These are phyloP conservation scores for Trichoderma asperelloides DNA, from an alignment of 495 filamentous ascomycete species.

Conservation along the genomic window DNA sequence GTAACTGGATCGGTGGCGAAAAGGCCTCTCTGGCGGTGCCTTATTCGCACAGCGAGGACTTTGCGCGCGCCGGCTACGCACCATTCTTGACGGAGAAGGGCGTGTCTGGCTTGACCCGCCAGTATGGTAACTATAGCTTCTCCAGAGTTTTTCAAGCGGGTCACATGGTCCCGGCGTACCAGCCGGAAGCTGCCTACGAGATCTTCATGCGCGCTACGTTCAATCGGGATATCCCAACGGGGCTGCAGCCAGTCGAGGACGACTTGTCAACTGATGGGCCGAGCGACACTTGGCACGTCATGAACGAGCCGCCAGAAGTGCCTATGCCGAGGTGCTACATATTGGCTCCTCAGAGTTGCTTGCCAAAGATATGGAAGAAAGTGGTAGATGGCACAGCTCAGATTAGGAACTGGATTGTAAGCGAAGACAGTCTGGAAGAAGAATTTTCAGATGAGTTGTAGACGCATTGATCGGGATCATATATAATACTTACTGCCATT, in stretches of 20 bases:
- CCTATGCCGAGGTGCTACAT: slow-evolving; percentile 12
- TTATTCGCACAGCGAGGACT: slow-evolving; percentile 24
- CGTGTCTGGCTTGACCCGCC: slow-evolving; percentile 54
- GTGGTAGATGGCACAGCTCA: slow-evolving; percentile 10
- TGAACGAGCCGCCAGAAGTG: slow-evolving; percentile 17
- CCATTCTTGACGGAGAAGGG: slow-evolving; percentile 44
- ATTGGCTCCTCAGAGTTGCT: slow-evolving; percentile 10
- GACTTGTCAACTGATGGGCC: slow-evolving; percentile 20
- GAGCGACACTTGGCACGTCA: slow-evolving; percentile 20
- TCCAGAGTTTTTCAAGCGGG: slow-evolving; percentile 61
- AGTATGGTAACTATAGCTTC: slow-evolving; percentile 62
- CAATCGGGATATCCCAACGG: slow-evolving; percentile 47
- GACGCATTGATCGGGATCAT: not conserved
- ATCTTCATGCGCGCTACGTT: slow-evolving; percentile 51
- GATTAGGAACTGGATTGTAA: slow-evolving; percentile 14
- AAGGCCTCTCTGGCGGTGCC: slow-evolving; percentile 49
- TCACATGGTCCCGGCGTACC: slow-evolving; percentile 64
- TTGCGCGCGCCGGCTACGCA: slow-evolving; percentile 42
- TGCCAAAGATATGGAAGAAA: slow-evolving; percentile 11
- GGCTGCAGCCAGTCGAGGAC: slow-evolving; percentile 20
- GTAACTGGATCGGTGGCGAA: slow-evolving; percentile 61
- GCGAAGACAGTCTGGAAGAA: not conserved
- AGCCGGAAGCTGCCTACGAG: slow-evolving; percentile 54
- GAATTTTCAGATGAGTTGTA: not conserved
- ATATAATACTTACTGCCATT: not conserved